Conservation (phyloP, 1,284 basidiomycete genomes). For the Apiotrichum veenhuisii region DNA sequence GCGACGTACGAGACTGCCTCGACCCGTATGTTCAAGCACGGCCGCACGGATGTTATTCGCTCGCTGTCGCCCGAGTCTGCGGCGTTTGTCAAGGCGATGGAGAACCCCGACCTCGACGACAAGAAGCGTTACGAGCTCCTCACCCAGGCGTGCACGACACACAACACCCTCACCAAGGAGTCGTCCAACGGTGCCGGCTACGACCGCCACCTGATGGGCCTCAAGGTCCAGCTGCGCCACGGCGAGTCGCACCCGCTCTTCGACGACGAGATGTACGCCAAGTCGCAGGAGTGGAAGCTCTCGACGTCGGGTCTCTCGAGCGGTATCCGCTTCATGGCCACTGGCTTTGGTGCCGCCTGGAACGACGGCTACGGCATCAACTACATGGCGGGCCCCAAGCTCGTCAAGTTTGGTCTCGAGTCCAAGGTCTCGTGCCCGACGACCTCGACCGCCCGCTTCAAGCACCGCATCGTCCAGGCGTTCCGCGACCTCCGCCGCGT, state of each 20-base stretch:
- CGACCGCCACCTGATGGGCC: conserved; percentile 86
- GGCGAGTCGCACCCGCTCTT: conserved; percentile 58
- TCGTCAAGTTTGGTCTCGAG: conserved; percentile 93
- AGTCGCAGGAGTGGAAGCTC: conserved; percentile 82
- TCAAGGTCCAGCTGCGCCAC: conserved; percentile 62
- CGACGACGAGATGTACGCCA: conserved; percentile 71
- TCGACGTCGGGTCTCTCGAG: conserved; percentile 88
- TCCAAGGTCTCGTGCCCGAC: conserved; percentile 68
- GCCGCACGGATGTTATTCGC: conserved; percentile 89
- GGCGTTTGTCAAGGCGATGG: conserved; percentile 75
- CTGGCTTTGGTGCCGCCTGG: conserved; percentile 78
- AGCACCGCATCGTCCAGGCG: conserved; percentile 63
- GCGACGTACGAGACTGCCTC: conserved; percentile 94
- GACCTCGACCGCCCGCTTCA: conserved; percentile 72
- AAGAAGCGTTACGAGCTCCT: conserved; percentile 58
- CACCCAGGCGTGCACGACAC: conserved; percentile 65
- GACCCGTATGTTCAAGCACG: conserved; percentile 84
- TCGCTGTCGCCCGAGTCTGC: conserved; percentile 72
- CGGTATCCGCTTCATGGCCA: conserved; percentile 83
- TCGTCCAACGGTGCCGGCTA: conserved; percentile 80
- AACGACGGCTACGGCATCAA: conserved; percentile 88
- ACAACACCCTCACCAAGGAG: conserved; percentile 71
- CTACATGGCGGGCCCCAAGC: conserved; percentile 74
- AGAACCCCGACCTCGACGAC: conserved; percentile 50
- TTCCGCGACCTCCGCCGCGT: conserved; percentile 67